Base-by-base conservation (phyloP, 495 filamentous ascomycete genomes). In the Penicillium mononematosum region DNA sequence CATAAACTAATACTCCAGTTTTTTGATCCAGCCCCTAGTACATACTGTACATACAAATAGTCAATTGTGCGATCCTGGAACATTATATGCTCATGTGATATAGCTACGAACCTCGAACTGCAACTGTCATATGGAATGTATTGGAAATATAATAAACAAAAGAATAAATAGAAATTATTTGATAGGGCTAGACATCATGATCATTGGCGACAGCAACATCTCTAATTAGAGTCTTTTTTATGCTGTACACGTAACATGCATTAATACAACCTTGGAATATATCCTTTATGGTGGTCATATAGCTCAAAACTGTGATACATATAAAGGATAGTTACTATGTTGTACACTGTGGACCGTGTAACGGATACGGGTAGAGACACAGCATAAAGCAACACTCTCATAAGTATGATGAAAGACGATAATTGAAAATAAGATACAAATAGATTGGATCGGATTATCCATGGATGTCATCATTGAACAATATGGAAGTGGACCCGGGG, bases 361-460 rank as follows among this genome's bases (percentile, higher is more conserved):
- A 17, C 36, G 11, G 9, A 32, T 32, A 39, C 3, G 9, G 36
- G 1, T 12, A n/a, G 9, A 39, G 3, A 36, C 1, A 36, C 17
- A 48, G n/a, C 39, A 32, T 34, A 44, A n/a, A 17, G 24, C 42
- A 34, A n/a, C 12, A 12, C 31, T 14, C 1, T 14, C 3, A 34
- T 14, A 32, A 17, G 10, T 36, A 32, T 20, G 11, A 45, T 24
- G n/a, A 17, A 5, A 22, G 29, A 48, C 25, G 31, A 31, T 38
- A 24, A 31, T 34, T 2, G 11, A 34, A n/a, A 52, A 47, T 11
- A 17, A 31, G 16, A 25, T 5, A 32, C 39, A 58, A 53, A 19
- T 22, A 56, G 48, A 64, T 61, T 64, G 61, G 58, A 41, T 53
- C 55, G 64, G 52, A 63, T 49, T 14, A 17, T 51, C 31, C 11